Percentiles rank a stretch among this genome's conserved stretches.
These are phyloP conservation scores for Rhodotorula mucilaginosa DNA, from an alignment of 1,284 basidiomycete species.

Conservation along the genomic window DNA sequence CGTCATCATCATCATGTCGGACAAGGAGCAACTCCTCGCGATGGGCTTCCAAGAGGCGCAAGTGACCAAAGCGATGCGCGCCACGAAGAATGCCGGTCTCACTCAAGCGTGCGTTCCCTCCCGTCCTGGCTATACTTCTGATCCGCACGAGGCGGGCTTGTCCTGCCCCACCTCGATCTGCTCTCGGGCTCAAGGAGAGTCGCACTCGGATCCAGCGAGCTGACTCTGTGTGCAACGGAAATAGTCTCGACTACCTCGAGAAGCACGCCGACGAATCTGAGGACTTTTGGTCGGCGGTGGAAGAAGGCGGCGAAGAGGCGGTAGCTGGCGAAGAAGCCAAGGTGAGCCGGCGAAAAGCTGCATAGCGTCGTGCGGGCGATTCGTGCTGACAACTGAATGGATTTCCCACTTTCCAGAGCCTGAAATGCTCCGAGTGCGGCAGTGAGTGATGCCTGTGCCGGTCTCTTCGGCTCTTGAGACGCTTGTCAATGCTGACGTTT, in stretches of 20 bases:
- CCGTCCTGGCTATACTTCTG: neutral
- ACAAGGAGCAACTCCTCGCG: conserved; percentile 20
- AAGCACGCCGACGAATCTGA: conserved; percentile 32
- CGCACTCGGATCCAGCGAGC: neutral
- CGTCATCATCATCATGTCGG: conserved; percentile 14
- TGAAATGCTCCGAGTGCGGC: conserved; percentile 33
- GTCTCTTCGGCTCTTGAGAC: neutral
- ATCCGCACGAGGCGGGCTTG: neutral
- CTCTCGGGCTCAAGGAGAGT: neutral
- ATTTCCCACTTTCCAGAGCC: conserved; percentile 3
- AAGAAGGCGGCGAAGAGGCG: conserved; percentile 7
- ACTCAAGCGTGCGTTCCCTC: conserved; percentile 13
- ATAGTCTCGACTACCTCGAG: conserved; percentile 34
- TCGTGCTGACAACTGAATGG: neutral
- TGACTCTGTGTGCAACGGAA: neutral
- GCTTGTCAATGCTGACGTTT: no score
- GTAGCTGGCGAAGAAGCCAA: conserved; percentile 26
- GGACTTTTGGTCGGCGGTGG: conserved; percentile 11
- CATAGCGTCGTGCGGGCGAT: neutral
- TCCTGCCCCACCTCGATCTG: neutral
- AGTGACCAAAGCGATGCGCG: conserved; percentile 19
- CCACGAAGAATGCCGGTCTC: conserved; percentile 23
- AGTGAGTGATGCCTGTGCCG: conserved; percentile 7
- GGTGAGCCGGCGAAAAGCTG: conserved; percentile 1
- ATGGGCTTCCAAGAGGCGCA: conserved; percentile 29